phyloP scores from a whole-genome alignment of 345 rosid species.

The Gossypium mustelinum region DNA sequence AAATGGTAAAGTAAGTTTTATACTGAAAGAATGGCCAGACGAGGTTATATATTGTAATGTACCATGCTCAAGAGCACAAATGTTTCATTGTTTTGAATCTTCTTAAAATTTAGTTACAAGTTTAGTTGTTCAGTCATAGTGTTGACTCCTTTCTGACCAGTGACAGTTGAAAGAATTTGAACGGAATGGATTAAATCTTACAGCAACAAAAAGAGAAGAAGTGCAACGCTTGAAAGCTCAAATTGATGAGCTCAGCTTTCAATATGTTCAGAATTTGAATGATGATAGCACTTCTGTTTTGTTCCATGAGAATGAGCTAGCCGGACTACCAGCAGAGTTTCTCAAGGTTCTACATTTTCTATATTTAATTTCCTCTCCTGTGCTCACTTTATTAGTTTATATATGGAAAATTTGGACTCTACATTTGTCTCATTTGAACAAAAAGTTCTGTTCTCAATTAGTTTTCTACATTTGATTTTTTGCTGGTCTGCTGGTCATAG shows the following conservation, averaged over 20 bases:
- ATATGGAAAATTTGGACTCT: background rate
- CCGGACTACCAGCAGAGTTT: constrained; percentile 70
- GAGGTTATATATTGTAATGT: background rate
- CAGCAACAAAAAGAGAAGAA: constrained; percentile 71
- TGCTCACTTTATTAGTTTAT: background rate
- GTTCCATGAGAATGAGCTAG: constrained; percentile 51
- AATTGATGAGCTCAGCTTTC: constrained; percentile 71
- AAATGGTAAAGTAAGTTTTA: constrained; percentile 1
- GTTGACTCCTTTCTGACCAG: constrained; percentile 54
- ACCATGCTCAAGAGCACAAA: background rate
- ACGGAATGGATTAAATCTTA: constrained; percentile 82
- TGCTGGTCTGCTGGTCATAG: background rate
- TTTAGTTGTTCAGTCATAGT: constrained; percentile 23
- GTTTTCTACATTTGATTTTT: background rate
- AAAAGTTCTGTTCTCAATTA: background rate
- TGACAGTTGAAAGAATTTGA: constrained; percentile 97
- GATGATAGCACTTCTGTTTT: too few species aligned
- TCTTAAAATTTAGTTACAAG: background rate
- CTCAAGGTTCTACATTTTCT: constrained; percentile 48
- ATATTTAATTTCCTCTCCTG: constrained; percentile 10
- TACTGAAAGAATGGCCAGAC: background rate
- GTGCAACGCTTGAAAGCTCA: constrained; percentile 61
- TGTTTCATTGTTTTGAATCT: constrained; percentile 1
- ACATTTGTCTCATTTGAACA: background rate
- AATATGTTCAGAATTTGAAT: constrained; percentile 59